Evolutionary conservation across 495 filamentous ascomycete species (phyloP), one percentile per base, ranked within the genome.

Genomic region (Durotheca rogersii): DNA sequence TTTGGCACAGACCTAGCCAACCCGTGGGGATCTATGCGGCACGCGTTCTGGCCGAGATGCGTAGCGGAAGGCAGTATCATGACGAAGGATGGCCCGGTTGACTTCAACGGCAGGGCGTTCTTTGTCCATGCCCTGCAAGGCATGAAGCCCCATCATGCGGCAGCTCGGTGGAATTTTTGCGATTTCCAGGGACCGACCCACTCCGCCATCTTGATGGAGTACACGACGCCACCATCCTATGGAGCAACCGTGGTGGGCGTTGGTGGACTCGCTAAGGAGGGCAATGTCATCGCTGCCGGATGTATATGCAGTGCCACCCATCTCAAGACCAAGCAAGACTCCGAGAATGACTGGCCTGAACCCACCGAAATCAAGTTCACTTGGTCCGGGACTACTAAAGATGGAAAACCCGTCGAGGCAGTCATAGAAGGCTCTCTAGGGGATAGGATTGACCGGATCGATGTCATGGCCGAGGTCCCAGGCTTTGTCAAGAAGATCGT

Each of bases 61-160:
- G 74, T 71, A 9, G 81, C 87, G 11, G 84, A 89, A 72, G 93
- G 93, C 12, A 87, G 71, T 40, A 88, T 97, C 60, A 81, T 88
- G 54, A 95, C 89, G 35, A 84, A 89, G 67, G 82, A 85, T 31
- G 85, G 89, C 41, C 84, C 84, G n/a, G 73, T 94, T 29, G 83
- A 96, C 62, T 82, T 94, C 66, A 84, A 80, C 44, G 93, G 93
- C 32, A 80, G 73, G 51, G 90, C 81, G 17, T 70, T 94, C 53
- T 88, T 90, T 67, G 74, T 82, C 55, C 84, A 89, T 67, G 90
- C 89, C 23, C 74, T 97, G 30, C 93, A 98, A 67, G 93, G 90
- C 56, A 97, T 97, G 94, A 98, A 97, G 76, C 93, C 93, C 10
- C 93, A 98, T 66, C 94, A 97, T 70, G 90, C 90, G 31, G 93